Evolutionary conservation across 306 rosid species (phyloP), one percentile per base, ranked within the genome.

Genomic region (Cicer chorassanicum): DNA sequence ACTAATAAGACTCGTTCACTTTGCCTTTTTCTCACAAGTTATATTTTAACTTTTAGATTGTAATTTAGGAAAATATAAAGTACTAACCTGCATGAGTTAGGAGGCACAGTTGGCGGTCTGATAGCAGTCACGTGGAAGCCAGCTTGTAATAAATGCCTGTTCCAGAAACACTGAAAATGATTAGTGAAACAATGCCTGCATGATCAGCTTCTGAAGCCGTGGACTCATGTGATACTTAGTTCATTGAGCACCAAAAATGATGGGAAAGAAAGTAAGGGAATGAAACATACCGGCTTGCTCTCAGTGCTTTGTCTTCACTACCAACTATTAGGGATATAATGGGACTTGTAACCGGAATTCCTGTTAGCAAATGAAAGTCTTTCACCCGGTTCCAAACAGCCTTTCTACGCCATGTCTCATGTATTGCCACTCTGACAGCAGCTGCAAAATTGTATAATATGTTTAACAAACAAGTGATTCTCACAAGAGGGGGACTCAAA

Each of bases 41-140:
- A 12, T 38, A 36, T 50, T 57, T 57, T 24, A 42, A 15, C 56
- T 18, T 4, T 7, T 68, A 65, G 38, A 10, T 54, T 61, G 56
- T 6, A 68, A 18, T 34, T 49, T 16, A 9, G 15, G 73, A 12
- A 78, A 49, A 73, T 19, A 10, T 55, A 49, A 46, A 46, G 18
- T 50, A 79, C 55, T 57, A 79, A 94, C 99, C 99, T 90, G 99
- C 99, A 94, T 11, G 96, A 90, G 86, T 94, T 92, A 44, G 95
- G 93, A 60, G 97, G 91, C 85, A 94, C 99, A 0, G 96, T 90
- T 54, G 99, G 98, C 49, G 98, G 98, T 76, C 96, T 82, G 67
- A 94, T 94, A 59, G 98, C 98, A 41, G 96, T 90, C 73, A 94
- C 96, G 18, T 92, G 99, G 75, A 94, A 91, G 76, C 99, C 99